Conservation (phyloP, 2,329 filamentous ascomycete genomes). For the Talaromyces sp. region DNA sequence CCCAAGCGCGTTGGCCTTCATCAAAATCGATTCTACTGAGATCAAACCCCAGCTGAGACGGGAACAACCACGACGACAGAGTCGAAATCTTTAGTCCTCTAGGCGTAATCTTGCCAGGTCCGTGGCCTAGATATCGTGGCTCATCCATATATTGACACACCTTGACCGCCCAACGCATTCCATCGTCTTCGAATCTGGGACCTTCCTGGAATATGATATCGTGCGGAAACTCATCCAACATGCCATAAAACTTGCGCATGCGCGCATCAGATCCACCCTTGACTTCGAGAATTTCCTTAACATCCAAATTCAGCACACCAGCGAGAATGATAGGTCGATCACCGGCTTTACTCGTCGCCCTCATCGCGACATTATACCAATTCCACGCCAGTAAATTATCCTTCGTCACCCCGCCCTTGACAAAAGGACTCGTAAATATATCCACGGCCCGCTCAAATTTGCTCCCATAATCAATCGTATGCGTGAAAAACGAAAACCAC, state of each 20-base stretch:
- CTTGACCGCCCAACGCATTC: conserved; percentile 22
- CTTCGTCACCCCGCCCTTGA: not conserved
- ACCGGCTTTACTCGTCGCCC: conserved; percentile 18
- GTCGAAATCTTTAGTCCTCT: not conserved
- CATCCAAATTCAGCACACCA: conserved; percentile 18
- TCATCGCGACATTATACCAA: conserved; percentile 22
- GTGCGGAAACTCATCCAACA: conserved; percentile 4
- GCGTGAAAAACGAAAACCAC: conserved; percentile 10
- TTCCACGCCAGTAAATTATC: conserved; percentile 9
- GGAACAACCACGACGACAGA: conserved; percentile 8
- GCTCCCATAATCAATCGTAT: not conserved
- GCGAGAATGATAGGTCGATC: conserved; percentile 21
- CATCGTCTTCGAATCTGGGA: conserved; percentile 20
- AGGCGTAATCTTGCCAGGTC: not conserved
- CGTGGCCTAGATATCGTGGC: not conserved
- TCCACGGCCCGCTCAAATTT: not conserved
- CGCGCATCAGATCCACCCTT: conserved; percentile 7
- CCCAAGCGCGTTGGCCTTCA: not conserved
- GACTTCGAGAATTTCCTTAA: not conserved
- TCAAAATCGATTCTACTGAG: not conserved
- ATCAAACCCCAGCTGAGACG: not conserved
- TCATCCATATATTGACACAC: conserved; percentile 17
- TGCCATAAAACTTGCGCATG: conserved; percentile 6
- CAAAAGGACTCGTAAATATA: not conserved
- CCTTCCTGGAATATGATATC: conserved; percentile 18